phyloP scores from a whole-genome alignment of 176 grass and related monocot species.

The Carex scoparia region DNA sequence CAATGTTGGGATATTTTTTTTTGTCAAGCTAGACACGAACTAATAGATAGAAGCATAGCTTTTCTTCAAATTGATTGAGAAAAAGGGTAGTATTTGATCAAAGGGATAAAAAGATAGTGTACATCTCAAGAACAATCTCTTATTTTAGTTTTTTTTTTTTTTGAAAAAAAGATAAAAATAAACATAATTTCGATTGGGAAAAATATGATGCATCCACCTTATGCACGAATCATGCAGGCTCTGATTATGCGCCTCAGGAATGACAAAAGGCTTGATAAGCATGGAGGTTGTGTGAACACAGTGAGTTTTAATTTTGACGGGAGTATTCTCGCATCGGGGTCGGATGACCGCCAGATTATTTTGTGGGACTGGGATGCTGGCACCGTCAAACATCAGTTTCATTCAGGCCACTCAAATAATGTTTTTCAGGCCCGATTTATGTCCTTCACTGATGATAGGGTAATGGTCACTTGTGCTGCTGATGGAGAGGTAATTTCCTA shows the following conservation, averaged over 20 bases:
- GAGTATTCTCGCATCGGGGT: slow-evolving; percentile 61
- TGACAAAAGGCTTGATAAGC: slow-evolving; percentile 52
- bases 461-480: slow-evolving; percentile 70
- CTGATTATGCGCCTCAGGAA: slow-evolving; percentile 69
- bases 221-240: slow-evolving; percentile 38
- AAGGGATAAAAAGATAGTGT: neutral
- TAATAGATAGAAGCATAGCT: neutral
- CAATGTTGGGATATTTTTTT: neutral
- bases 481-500: slow-evolving; percentile 63
- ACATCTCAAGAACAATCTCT: neutral
- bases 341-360: slow-evolving; percentile 67
- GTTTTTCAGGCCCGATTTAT: slow-evolving; percentile 87
- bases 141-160: neutral
- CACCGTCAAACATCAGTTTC: slow-evolving; percentile 48
- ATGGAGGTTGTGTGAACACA: slow-evolving; percentile 66
- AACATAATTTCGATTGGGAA: neutral
- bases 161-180: neutral
- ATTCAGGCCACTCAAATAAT: slow-evolving; percentile 69
- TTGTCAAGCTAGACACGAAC: neutral
- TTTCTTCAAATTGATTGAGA: neutral
- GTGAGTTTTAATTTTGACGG: slow-evolving; percentile 71
- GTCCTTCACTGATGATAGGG: slow-evolving; percentile 59
- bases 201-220: neutral
- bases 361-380: slow-evolving; percentile 76
- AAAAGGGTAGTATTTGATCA: neutral